Evolutionary conservation across 805 yeast species (phyloP), one percentile per base, ranked within the genome.

Genomic region (Suhomyces pyralidae): DNA sequence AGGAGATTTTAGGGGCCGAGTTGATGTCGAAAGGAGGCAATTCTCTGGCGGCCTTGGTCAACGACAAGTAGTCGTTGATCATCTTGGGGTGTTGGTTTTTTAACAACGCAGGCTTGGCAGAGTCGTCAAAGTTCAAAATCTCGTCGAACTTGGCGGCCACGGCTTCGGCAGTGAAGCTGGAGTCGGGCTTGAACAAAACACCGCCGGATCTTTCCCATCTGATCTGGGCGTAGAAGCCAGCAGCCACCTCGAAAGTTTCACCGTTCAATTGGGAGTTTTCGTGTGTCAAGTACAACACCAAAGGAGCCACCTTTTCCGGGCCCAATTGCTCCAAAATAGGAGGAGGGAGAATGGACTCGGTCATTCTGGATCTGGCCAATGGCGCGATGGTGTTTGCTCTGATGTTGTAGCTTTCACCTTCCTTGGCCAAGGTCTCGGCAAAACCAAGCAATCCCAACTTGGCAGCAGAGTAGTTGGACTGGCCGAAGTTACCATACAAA

Each of bases 151-250:
- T 82, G 62, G 77, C 73, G 55, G 90, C 80, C 40, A 93, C 85
- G 1, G 93, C 86, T 61, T 91, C 96, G 12, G 97, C 94, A 5
- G 97, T 90, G 61, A 88, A 86, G 20, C 83, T 62, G 32, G 80
- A 78, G 64, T 86, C 90, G 36, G 96, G 88, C 68, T 85, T 88
- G 76, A 93, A 87, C 57, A 85, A 76, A 54, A 82, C 88, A 60
- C 98, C 99, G 15, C 88, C 82, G 26, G 93, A 84, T 67, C 98
- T 83, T 73, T 93, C 93, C 97, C 97, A 93, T 65, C 97, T 83
- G 55, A 93, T 86, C 71, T 90, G 96, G 40, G 91, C 90, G 69
- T 81, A 90, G 67, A 86, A 88, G 0, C 98, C 98, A 43, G 96
- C 98, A 28, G 97, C 99, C 58, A 89, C 86, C 75, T 93, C 97